These are phyloP conservation scores for Fusarium mundagurra DNA, from an alignment of 2,329 filamentous ascomycete species.

Conservation along the genomic window DNA sequence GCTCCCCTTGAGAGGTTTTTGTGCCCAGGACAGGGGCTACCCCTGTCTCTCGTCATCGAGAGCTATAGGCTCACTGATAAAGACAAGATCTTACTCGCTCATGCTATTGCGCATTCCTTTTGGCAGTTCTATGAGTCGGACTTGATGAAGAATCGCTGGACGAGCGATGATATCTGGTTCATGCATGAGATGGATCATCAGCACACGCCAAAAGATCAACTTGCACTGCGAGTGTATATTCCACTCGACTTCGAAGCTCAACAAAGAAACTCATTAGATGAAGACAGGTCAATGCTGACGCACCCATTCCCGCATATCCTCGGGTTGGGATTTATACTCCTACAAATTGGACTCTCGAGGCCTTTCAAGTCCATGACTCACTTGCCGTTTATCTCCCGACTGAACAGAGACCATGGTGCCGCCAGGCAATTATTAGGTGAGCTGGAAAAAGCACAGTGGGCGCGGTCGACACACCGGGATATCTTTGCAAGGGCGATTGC, in stretches of 20 bases:
- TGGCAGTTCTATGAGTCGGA: not conserved
- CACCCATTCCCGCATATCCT: not conserved
- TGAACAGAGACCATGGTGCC: not conserved
- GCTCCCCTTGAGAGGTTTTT: not conserved
- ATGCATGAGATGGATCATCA: not conserved
- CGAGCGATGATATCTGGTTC: not conserved
- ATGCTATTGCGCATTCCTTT: not conserved
- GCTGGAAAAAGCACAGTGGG: not conserved
- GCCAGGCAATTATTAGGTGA: rapidly evolving
- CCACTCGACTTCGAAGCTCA: not conserved
- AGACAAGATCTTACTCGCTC: not conserved
- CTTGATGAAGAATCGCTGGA: rapidly evolving
- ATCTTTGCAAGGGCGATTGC: not conserved
- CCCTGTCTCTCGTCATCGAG: rapidly evolving
- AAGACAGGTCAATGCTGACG: not conserved
- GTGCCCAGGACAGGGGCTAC: not conserved
- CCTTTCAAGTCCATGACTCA: not conserved
- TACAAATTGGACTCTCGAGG: not conserved
- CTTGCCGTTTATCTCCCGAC: rapidly evolving
- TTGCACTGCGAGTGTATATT: rapidly evolving
- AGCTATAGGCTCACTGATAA: not conserved
- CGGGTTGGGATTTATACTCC: rapidly evolving
- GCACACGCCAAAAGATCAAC: rapidly evolving
- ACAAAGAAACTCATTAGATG: rapidly evolving
- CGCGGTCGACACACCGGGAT: not conserved